These are phyloP conservation scores for Annulohypoxylon moriforme DNA, from an alignment of 495 filamentous ascomycete species.

Conservation along the genomic window DNA sequence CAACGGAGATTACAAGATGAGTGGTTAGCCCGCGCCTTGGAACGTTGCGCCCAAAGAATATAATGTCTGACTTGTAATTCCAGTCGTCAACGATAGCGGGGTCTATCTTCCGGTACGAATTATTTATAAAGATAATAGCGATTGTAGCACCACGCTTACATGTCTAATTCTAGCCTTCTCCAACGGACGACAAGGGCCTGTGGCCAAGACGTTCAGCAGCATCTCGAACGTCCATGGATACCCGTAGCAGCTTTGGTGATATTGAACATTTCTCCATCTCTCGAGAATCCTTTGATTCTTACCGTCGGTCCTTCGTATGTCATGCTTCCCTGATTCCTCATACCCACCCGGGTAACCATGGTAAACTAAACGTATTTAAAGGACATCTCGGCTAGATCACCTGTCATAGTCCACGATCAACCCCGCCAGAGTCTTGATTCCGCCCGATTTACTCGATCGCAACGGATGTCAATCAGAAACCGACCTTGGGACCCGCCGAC, in stretches of 20 bases:
- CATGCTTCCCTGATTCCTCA: background rate
- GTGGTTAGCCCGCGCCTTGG: conserved; percentile 66
- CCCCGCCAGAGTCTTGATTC: conserved; percentile 86
- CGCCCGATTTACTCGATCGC: conserved; percentile 65
- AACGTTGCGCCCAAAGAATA: conserved; percentile 10
- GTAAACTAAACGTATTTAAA: conserved; percentile 52
- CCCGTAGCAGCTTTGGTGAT: conserved; percentile 75
- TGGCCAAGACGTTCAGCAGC: conserved; percentile 81
- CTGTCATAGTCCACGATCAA: conserved; percentile 69
- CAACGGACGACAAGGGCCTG: conserved; percentile 83
- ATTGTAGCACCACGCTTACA: conserved; percentile 20
- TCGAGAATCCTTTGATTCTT: conserved; percentile 97
- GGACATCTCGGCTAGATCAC: conserved; percentile 94
- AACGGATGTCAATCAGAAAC: conserved; percentile 63
- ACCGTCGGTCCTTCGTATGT: conserved; percentile 93
- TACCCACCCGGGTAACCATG: conserved; percentile 7
- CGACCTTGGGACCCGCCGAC: conserved; percentile 66
- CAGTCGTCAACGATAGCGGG: conserved; percentile 96
- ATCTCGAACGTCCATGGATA: conserved; percentile 73
- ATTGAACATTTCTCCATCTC: conserved; percentile 97
- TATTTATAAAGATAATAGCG: background rate
- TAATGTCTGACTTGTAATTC: conserved; percentile 39
- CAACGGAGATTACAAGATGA: conserved; percentile 82
- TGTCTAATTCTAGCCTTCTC: conserved; percentile 75
- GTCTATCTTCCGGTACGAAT: conserved; percentile 89